Percentiles rank a stretch among this genome's conserved stretches.
Conservation (phyloP, 1,284 basidiomycete species). For the Serendipita sp. region DNA sequence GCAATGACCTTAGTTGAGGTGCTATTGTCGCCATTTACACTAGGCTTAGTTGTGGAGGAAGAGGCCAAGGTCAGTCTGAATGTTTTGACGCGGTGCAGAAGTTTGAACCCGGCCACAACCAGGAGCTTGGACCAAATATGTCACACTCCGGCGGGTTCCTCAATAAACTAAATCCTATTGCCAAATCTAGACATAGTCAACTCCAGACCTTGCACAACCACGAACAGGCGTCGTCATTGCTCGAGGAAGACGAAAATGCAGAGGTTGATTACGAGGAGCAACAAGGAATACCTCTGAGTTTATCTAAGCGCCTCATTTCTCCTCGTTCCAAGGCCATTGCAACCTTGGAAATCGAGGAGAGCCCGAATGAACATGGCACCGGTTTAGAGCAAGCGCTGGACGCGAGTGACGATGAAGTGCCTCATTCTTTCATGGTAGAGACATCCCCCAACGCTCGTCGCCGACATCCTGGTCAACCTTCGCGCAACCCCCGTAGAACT, state of each 20-base stretch:
- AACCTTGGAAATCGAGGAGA: background rate
- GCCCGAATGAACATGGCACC: background rate
- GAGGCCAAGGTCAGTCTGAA: too few species aligned
- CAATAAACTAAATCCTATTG: background rate
- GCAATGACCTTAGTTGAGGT: too few species aligned
- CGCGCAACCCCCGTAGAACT: conserved; percentile 12
- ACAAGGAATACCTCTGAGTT: conserved; percentile 7
- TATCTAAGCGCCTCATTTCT: background rate
- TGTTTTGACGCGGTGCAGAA: too few species aligned
- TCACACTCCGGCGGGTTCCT: conserved; percentile 2
- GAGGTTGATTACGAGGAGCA: conserved; percentile 10
- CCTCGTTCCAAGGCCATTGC: conserved; percentile 10
- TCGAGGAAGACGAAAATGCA: conserved; percentile 16
- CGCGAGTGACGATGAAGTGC: conserved; percentile 62
- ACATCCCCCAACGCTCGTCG: conserved; percentile 26
- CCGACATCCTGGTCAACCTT: conserved; percentile 19
- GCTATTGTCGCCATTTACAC: background rate
- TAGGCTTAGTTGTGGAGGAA: background rate
- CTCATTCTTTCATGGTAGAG: conserved; percentile 72
- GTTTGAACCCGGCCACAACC: background rate
- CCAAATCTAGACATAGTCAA: background rate
- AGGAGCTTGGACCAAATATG: background rate
- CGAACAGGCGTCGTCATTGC: conserved; percentile 10
- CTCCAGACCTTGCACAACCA: background rate
- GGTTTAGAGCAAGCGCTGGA: background rate